Evolutionary conservation across 208 protist species (phyloP).

Genomic region (Leishmania amazonensis): DNA sequence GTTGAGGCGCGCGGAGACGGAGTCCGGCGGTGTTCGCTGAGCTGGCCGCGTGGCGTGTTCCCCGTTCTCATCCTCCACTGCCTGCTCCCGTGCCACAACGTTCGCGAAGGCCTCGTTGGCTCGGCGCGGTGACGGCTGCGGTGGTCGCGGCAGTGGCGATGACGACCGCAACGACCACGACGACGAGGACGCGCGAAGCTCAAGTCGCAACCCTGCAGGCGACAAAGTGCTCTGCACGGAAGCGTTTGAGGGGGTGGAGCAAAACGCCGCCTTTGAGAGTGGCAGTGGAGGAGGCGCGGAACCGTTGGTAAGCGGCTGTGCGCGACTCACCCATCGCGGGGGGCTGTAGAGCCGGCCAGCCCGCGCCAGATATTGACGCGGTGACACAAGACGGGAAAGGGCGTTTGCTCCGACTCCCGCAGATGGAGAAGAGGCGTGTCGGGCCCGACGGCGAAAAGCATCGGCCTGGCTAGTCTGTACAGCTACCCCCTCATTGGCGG

Average conservation of each 20-base stretch:
- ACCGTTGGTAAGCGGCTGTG: neutral
- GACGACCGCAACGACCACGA: slow-evolving; percentile 34
- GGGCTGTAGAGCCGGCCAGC: slow-evolving; percentile 14
- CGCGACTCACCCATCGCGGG: neutral
- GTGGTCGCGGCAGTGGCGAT: slow-evolving; percentile 23
- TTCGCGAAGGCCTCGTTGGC: neutral
- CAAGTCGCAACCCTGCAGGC: neutral
- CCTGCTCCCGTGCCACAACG: neutral
- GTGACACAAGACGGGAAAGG: neutral
- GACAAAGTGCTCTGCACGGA: neutral
- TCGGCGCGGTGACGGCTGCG: neutral
- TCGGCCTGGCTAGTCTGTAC: neutral
- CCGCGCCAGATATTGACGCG: neutral
- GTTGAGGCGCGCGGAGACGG: neutral
- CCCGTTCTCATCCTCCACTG: neutral
- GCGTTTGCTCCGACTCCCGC: neutral
- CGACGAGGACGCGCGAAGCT: slow-evolving; percentile 10
- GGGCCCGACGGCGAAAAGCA: slow-evolving; percentile 7
- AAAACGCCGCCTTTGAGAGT: neutral
- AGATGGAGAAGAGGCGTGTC: slow-evolving; percentile 10
- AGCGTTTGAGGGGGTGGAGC: neutral
- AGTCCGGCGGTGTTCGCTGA: neutral
- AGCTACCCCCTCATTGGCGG: neutral
- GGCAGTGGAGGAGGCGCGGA: neutral
- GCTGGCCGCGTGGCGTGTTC: neutral